phyloP scores from a whole-genome alignment of 352 stramenopile species.

The Globisporangium lucens region DNA sequence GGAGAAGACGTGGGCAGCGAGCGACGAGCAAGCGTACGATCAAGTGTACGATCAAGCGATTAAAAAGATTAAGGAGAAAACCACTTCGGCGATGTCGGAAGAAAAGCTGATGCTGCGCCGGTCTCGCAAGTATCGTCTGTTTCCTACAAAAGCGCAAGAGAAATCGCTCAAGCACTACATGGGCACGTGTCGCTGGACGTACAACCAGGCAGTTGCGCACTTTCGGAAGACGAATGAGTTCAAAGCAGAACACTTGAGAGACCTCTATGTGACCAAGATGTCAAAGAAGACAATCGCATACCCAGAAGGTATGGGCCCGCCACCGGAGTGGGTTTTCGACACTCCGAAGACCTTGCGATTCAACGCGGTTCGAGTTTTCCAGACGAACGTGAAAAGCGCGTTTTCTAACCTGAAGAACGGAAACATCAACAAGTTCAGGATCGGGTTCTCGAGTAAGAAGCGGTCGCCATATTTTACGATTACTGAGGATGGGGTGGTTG shows the following conservation, averaged over 20 bases:
- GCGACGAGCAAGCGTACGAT: neutral
- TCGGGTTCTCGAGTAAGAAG: neutral
- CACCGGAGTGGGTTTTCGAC: neutral
- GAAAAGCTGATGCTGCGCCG: neutral
- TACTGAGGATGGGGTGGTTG: too few species aligned
- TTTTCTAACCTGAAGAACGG: neutral
- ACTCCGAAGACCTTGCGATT: neutral
- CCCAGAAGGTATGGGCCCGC: neutral
- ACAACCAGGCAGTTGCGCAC: neutral
- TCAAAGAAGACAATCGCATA: too few species aligned
- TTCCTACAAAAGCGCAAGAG: too few species aligned
- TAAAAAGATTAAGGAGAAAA: too few species aligned
- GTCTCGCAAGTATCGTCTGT: too few species aligned
- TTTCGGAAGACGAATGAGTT: neutral
- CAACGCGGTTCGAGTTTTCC: too few species aligned
- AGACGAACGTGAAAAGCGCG: neutral
- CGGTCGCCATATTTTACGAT: neutral
- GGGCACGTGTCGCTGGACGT: too few species aligned
- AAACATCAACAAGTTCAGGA: neutral
- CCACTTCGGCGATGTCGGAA: too few species aligned
- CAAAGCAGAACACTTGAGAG: neutral
- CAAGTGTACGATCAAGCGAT: too few species aligned
- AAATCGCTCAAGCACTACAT: too few species aligned
- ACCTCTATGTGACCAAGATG: neutral
- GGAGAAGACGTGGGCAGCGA: neutral